Evolutionary conservation across 2,329 filamentous ascomycete species (phyloP).

Genomic region (Colletotrichum tamarilloi): DNA sequence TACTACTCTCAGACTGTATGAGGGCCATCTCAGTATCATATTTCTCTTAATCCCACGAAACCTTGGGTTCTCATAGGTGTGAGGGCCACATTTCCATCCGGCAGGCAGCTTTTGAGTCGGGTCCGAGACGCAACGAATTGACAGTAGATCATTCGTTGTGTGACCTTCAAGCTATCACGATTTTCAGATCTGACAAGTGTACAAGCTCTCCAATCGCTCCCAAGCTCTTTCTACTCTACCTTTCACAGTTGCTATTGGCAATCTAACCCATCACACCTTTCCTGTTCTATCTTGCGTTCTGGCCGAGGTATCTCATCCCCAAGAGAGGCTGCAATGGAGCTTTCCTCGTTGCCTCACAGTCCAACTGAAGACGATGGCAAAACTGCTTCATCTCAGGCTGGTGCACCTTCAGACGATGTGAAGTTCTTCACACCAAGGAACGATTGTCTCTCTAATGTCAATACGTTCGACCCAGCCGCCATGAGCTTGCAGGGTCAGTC

Average conservation of each 20-base stretch:
- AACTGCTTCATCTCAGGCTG: not conserved
- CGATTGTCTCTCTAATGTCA: not conserved
- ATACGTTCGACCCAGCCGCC: not conserved
- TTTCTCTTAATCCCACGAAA: not conserved
- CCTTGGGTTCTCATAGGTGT: not conserved
- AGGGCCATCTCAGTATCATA: not conserved
- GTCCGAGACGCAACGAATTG: not conserved
- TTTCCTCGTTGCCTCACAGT: not conserved
- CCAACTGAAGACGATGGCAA: not conserved
- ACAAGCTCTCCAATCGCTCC: not conserved
- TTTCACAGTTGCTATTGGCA: slow-evolving; percentile 15
- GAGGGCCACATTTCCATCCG: not conserved
- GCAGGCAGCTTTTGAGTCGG: not conserved
- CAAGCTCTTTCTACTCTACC: not conserved
- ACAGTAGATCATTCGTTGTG: not conserved
- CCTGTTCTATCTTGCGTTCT: not conserved
- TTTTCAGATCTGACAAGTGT: slow-evolving; percentile 26
- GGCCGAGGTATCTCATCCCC: not conserved
- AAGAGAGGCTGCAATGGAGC: not conserved
- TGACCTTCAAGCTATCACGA: not conserved
- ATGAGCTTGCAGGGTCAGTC: not conserved
- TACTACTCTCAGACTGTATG: not conserved
- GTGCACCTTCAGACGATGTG: not conserved
- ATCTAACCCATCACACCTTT: not conserved
- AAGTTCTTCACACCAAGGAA: not conserved